Evolutionary conservation across 768 basidiomycete species (phyloP).

Genomic region (Mycena filopes): DNA sequence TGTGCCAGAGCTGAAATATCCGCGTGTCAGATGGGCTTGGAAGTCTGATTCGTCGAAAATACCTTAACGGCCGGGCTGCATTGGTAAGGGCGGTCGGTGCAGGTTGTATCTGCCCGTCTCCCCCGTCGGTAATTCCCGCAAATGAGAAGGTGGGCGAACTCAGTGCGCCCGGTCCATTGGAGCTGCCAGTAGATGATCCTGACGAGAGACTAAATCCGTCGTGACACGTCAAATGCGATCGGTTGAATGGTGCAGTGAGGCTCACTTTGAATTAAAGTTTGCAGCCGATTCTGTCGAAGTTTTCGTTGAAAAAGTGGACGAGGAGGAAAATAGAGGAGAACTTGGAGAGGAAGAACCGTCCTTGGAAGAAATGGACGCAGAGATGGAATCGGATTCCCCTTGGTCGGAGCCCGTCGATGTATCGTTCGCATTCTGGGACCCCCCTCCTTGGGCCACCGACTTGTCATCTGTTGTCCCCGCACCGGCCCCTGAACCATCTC

Average conservation of each 20-base stretch:
- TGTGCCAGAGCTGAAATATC: neutral
- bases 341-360: neutral
- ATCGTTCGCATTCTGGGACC: neutral
- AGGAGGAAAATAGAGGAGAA: neutral
- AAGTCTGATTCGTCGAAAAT: neutral
- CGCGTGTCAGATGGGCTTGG: neutral
- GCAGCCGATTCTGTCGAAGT: neutral
- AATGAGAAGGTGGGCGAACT: neutral
- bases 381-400: neutral
- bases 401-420: neutral
- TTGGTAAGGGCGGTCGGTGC: neutral
- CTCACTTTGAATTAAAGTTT: neutral
- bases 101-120: neutral
- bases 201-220: conserved; percentile 7
- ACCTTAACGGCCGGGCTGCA: conserved; percentile 4
- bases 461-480: neutral
- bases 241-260: neutral
- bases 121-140: neutral
- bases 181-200: neutral
- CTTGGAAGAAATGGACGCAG: neutral
- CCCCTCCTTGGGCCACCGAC: neutral
- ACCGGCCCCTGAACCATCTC: neutral
- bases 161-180: neutral
- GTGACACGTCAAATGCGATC: conserved; percentile 1
- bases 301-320: neutral